Evolutionary conservation across 2,329 filamentous ascomycete genomes (phyloP).

Genomic region (Colletotrichum orchidophilum): DNA sequence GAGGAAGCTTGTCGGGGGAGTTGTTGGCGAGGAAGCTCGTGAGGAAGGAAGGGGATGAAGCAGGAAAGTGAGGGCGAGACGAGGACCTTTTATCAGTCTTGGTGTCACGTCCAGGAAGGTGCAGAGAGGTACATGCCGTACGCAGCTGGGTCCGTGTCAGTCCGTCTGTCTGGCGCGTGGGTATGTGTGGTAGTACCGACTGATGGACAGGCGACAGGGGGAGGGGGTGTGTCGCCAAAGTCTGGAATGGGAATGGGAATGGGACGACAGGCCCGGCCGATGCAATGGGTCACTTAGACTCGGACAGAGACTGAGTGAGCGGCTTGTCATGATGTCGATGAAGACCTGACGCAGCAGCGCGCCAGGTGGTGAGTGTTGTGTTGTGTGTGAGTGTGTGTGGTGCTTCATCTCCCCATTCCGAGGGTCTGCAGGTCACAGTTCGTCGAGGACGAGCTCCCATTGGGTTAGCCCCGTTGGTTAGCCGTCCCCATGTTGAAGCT

Average conservation of each 20-base stretch:
- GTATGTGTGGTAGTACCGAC: slow-evolving; percentile 6
- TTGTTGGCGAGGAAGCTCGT: slow-evolving; percentile 24
- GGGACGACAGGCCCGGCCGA: slow-evolving; percentile 2
- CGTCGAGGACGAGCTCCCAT: slow-evolving; percentile 14
- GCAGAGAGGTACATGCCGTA: not conserved
- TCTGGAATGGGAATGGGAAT: slow-evolving; percentile 13
- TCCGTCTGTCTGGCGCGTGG: not conserved
- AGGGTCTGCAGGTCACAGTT: slow-evolving; percentile 20
- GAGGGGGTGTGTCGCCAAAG: not conserved
- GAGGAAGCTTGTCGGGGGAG: slow-evolving; percentile 14
- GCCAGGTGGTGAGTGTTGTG: not conserved
- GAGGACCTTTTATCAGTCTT: slow-evolving; percentile 31
- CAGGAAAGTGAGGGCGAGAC: slow-evolving; percentile 13
- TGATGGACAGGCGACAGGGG: not conserved
- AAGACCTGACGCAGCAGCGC: not conserved
- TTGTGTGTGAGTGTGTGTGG: slow-evolving; percentile 5
- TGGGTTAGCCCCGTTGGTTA: slow-evolving; percentile 29
- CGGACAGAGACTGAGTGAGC: not conserved
- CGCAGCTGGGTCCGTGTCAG: slow-evolving; percentile 21
- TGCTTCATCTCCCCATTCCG: slow-evolving; percentile 31
- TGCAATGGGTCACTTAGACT: not conserved
- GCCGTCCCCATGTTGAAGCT: slow-evolving; percentile 31
- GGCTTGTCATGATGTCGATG: not conserved
- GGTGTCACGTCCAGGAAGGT: slow-evolving; percentile 1
- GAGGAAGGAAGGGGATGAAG: not conserved